Evolutionary conservation across 805 yeast species (phyloP).

Genomic region (Suhomyces sp.): DNA sequence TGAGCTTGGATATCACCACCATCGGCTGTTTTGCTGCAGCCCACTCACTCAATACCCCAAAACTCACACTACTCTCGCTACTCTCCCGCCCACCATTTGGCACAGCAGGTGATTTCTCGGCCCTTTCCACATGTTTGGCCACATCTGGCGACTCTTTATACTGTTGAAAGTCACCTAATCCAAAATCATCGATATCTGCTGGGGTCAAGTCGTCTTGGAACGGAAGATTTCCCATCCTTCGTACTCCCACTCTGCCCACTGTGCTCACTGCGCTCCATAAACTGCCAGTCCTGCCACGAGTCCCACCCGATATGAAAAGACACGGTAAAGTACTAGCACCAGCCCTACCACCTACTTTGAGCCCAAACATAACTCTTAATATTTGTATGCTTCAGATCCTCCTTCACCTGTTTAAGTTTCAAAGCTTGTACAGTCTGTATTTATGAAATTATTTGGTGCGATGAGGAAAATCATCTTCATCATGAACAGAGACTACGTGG

Average conservation of each 20-base stretch:
- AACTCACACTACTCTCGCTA: background rate
- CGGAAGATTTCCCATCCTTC: conserved; percentile 26
- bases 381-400: too few relatives aligned
- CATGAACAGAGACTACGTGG: conserved; percentile 33
- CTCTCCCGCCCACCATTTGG: background rate
- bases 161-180: conserved; percentile 37
- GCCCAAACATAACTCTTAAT: background rate
- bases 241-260: too few relatives aligned
- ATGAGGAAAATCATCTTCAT: background rate
- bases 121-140: conserved; percentile 7
- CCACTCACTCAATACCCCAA: conserved; percentile 2
- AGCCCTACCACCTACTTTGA: background rate
- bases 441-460: too few relatives aligned
- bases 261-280: background rate
- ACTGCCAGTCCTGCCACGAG: background rate
- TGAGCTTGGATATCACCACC: conserved; percentile 54
- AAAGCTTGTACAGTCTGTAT: too few relatives aligned
- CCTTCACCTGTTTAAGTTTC: too few relatives aligned
- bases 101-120: too few relatives aligned
- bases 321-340: background rate
- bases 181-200: conserved; percentile 34
- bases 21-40: conserved; percentile 38
- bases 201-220: conserved; percentile 38
- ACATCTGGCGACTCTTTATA: conserved; percentile 33
- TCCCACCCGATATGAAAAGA: background rate